Base-by-base conservation (phyloP, 208 protist genomes). In the Acanthamoeba healyi region DNA sequence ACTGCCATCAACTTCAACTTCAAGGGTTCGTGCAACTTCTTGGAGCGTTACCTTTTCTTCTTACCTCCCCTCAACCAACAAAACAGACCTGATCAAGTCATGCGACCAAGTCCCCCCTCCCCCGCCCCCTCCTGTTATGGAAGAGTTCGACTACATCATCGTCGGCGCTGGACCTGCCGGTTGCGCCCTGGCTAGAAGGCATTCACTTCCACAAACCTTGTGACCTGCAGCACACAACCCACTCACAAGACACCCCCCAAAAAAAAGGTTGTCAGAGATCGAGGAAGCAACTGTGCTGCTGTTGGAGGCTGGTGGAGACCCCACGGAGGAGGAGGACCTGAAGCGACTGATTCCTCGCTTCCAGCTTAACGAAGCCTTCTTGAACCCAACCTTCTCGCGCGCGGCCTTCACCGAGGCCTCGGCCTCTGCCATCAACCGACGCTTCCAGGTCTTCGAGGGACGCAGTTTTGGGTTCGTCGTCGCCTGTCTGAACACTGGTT, bases 121-220 rank as follows among this genome's bases (percentile, higher is more conserved):
- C 17, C 54, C 54, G 54, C 54, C 54, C 22, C 54, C 54, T 49
- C 44, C 44, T 49, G 44, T 49, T 4, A 12, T 49, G 44, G 44
- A 86, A 17, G 29, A 70, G 32, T 96, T 81, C 42, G 96, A 97
- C 95, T 97, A 96, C 79, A 86, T 97, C 36, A 95, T 97, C 58
- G 94, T 97, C 0, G 96, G 96, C 34, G 95, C 94, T 63, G 96
- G 96, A 7, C 94, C 94, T n/a, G 96, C 96, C 14, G 96, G 96
- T 17, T 97, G 95, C 88, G 84, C 97, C 9, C 15, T 97, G 4
- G 96, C 96, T 0, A 95, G 97, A n/a, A 63, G 96, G 15, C 82
- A 96, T 22, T 29, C 56, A 65, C 56, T 22, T 65, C 56, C 56
- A 65, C 44, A 49, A 12, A 4, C 44, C 4, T 49, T 15, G 7